Percentiles rank a stretch among this genome's conserved stretches.
Conservation (phyloP, 805 yeast species). For the Jamesozyma hellenica region DNA sequence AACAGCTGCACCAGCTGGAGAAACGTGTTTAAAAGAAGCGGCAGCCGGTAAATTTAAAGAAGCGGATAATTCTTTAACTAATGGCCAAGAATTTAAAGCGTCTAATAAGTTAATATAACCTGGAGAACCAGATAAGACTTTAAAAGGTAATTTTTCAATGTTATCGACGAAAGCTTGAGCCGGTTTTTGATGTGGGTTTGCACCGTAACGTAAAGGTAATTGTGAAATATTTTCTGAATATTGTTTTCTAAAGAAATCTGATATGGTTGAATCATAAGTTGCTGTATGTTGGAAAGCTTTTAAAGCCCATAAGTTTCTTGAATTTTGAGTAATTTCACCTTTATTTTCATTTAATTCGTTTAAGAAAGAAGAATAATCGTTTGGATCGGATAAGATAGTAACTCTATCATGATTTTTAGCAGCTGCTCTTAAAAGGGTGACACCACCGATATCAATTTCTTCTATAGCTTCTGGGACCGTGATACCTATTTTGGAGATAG, state of each 20-base stretch:
- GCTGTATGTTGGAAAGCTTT: constrained; percentile 98
- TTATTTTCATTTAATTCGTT: constrained; percentile 58
- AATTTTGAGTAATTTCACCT: constrained; percentile 54
- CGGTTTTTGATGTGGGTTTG: constrained; percentile 98
- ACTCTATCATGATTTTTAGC: constrained; percentile 97
- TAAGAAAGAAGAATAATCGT: constrained; percentile 77
- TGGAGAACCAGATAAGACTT: constrained; percentile 88
- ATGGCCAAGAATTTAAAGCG: constrained; percentile 96
- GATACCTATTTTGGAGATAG: constrained; percentile 87
- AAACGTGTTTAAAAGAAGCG: constrained; percentile 95
- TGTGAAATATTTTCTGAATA: constrained; percentile 83
- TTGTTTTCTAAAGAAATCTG: constrained; percentile 95
- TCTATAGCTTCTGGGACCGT: constrained; percentile 96
- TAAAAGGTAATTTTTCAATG: constrained; percentile 83
- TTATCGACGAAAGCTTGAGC: constrained; percentile 88
- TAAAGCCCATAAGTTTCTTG: constrained; percentile 77
- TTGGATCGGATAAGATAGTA: constrained; percentile 87
- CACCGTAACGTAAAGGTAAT: constrained; percentile 93
- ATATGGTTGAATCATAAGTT: constrained; percentile 87
- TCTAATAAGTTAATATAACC: constrained; percentile 94
- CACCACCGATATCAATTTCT: constrained; percentile 97
- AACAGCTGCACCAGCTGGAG: constrained; percentile 98
- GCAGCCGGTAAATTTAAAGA: constrained; percentile 95
- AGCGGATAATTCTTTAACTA: constrained; percentile 90
- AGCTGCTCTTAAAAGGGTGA: constrained; percentile 92